Evolutionary conservation across 306 rosid species (phyloP).

Genomic region (Cucurbita maxima): DNA sequence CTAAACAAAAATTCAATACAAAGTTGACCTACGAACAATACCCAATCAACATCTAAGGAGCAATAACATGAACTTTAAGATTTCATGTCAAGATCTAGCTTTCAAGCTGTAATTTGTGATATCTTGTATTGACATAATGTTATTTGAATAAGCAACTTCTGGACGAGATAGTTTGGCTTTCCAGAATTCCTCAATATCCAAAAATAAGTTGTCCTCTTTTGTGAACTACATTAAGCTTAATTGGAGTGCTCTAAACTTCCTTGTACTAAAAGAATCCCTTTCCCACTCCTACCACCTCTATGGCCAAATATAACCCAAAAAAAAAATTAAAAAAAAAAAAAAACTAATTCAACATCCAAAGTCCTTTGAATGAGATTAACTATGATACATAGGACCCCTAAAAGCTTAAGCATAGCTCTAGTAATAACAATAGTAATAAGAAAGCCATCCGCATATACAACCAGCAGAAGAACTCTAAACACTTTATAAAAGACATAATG

Average conservation of each 20-base stretch:
- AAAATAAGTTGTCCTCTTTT: not conserved
- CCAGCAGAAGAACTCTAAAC: not conserved
- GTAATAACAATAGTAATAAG: not conserved
- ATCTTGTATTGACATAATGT: not conserved
- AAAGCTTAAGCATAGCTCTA: not conserved
- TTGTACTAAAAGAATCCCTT: not conserved
- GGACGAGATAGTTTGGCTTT: not conserved
- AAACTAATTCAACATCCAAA: not conserved
- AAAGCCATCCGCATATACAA: not conserved
- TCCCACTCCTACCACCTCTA: not conserved
- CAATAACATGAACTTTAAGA: too few relatives aligned
- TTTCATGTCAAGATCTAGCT: not conserved
- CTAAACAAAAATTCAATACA: not conserved
- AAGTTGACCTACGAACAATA: not conserved
- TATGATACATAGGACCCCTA: not conserved
- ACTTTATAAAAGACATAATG: not conserved
- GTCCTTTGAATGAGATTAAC: not conserved
- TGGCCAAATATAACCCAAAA: not conserved
- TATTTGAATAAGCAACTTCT: not conserved
- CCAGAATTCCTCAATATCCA: not conserved
- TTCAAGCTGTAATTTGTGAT: not conserved
- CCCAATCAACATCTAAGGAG: too few relatives aligned
- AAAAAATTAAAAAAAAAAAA: too few relatives aligned
- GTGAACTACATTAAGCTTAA: not conserved
- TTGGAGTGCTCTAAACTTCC: not conserved